phyloP scores from a whole-genome alignment of 2,329 filamentous ascomycete species.

The Diaporthe sp. region DNA sequence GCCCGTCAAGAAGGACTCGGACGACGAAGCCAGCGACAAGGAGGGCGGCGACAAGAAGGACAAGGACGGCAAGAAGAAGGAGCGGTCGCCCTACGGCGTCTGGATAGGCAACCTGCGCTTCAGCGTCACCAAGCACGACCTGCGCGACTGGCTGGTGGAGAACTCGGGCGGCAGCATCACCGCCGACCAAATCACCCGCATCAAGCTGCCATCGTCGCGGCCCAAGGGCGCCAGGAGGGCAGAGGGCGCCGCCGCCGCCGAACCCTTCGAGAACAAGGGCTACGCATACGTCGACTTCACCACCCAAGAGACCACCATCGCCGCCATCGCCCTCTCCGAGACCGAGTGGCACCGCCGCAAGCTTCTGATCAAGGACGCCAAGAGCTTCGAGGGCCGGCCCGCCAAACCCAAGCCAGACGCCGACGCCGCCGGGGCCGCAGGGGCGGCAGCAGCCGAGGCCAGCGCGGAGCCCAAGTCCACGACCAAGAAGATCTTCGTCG shows the following conservation, averaged over 20 bases:
- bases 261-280: constrained; percentile 80
- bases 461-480: constrained; percentile 50
- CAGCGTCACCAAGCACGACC: constrained; percentile 78
- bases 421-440: constrained; percentile 36
- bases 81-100: constrained; percentile 85
- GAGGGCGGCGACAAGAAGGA: constrained; percentile 54
- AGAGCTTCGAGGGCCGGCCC: constrained; percentile 91
- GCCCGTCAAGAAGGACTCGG: constrained; percentile 59
- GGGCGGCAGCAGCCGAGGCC: constrained; percentile 47
- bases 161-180: constrained; percentile 76
- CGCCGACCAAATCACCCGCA: constrained; percentile 82
- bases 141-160: constrained; percentile 85
- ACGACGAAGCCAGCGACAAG: constrained; percentile 57
- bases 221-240: constrained; percentile 44
- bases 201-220: constrained; percentile 81
- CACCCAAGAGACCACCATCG: constrained; percentile 76
- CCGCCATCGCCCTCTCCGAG: constrained; percentile 90
- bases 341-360: constrained; percentile 81
- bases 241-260: constrained; percentile 39
- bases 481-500: constrained; percentile 87
- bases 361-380: constrained; percentile 93
- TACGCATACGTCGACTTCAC: constrained; percentile 97
- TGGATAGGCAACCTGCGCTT: constrained; percentile 99
- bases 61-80: constrained; percentile 57
- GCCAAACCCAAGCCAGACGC: constrained; percentile 68